Base-by-base conservation (phyloP, 108 stramenopile genomes). In the Conticribra weissflogii region DNA sequence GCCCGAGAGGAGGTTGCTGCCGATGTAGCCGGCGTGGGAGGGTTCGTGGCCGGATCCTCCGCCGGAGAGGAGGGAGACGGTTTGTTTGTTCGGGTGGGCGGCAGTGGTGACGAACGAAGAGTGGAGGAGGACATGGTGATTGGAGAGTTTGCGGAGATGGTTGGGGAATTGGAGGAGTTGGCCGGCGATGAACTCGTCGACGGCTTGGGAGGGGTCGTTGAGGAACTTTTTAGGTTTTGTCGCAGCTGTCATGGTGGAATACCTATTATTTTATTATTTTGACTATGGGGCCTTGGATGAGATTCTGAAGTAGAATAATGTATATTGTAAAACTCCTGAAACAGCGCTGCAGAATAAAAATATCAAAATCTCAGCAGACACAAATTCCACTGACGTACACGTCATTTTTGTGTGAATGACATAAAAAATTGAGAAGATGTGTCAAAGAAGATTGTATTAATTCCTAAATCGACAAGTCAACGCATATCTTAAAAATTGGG, bases 1-100 rank as follows among this genome's bases (percentile, higher is more conserved):
- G 24, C 95, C 97, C 3, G 89, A 91, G 9, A 99, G 85, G 96
- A 98, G 96, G 22, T 97, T 97, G 0, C 68, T 25, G 0, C 97
- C 97, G 48, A 98, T 84, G 83, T 86, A 99, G 5, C 98, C 98
- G 16, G 96, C 98, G 71, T 98, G 97, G 34, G 86, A 79, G 15
- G 99, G 99, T 77, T 99, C 99, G 75, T 99, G 99, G 14, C 99
- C 99, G 58, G 85, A 86, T 16, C 98, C 99, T 19, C 99, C 99
- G 5, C 99, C 98, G 8, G 94, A 93, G 0, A 96, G 50, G 2
- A 96, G 66, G 32, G 85, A 84, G 17, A 93, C 88, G 30, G 58
- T 63, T 3, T 25, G 8, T 22, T 23, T 45, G 64, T 77, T 76
- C 54, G 80, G 80, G 33, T 81, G 75, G 14, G 23, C 27, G 17